Evolutionary conservation across 2,329 filamentous ascomycete genomes (phyloP).

Genomic region (Verticillium albo-atrum): DNA sequence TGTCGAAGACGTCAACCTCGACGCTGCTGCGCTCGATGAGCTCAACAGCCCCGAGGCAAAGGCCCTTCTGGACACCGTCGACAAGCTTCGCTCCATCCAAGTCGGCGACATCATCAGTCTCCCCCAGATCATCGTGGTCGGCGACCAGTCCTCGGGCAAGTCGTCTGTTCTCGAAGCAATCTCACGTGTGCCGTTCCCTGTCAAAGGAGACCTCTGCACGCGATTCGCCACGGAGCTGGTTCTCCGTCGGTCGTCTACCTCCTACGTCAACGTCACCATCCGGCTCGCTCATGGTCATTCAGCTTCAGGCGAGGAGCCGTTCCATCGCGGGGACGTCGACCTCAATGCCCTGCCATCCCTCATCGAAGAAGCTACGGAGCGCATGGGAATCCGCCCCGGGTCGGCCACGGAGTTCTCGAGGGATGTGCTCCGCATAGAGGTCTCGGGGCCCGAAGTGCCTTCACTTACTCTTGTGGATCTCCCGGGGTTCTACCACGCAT

Average conservation of each 20-base stretch:
- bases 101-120: conserved; percentile 33
- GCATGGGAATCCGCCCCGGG: conserved; percentile 42
- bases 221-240: conserved; percentile 60
- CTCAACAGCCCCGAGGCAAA: not conserved
- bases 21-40: conserved; percentile 17
- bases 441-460: conserved; percentile 40
- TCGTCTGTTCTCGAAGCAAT: conserved; percentile 63
- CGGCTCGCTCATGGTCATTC: conserved; percentile 9
- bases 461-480: conserved; percentile 57
- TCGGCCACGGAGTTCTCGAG: conserved; percentile 34
- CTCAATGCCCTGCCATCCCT: conserved; percentile 23
- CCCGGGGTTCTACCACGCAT: conserved; percentile 48
- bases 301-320: not conserved
- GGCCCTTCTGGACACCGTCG: conserved; percentile 31
- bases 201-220: conserved; percentile 55
- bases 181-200: conserved; percentile 55
- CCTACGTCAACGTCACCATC: conserved; percentile 31
- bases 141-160: conserved; percentile 60
- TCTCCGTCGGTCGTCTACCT: conserved; percentile 37
- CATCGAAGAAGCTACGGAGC: conserved; percentile 32
- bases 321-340: conserved; percentile 14
- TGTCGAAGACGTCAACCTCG: not conserved
- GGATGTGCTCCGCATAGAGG: conserved; percentile 43
- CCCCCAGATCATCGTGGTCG: conserved; percentile 51
- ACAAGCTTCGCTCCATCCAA: conserved; percentile 29